phyloP scores from a whole-genome alignment of 345 rosid genomes.

The Eucalyptus regnans region DNA sequence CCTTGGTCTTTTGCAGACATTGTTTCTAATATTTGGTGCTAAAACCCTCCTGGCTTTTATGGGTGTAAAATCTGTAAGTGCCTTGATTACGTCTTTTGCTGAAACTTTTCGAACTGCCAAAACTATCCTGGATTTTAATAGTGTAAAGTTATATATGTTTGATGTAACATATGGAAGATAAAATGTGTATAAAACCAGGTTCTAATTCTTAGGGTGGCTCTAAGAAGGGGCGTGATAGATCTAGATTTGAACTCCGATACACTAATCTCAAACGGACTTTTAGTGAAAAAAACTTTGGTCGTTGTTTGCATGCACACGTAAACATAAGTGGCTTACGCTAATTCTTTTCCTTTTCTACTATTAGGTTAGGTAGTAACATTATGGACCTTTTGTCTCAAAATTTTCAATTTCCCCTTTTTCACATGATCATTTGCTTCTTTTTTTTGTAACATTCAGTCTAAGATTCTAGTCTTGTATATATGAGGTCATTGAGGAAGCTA shows the following conservation, averaged over 20 bases:
- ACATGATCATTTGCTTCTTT: background rate
- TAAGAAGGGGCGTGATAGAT: background rate
- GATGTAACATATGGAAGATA: background rate
- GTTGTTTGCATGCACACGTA: background rate
- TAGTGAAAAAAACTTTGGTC: background rate
- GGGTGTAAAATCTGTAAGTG: conserved; percentile 74
- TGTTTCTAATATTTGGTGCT: conserved; percentile 54
- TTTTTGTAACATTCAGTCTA: background rate
- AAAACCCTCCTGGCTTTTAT: conserved; percentile 49
- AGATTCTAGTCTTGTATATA: background rate
- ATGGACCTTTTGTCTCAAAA: background rate
- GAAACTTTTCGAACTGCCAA: background rate
- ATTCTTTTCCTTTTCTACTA: background rate
- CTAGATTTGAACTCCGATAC: background rate
- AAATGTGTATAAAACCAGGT: background rate
- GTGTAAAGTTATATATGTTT: background rate
- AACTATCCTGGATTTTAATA: conserved; percentile 23
- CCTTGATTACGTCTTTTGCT: background rate
- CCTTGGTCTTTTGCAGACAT: conserved; percentile 72
- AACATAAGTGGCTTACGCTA: background rate
- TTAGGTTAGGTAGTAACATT: background rate
- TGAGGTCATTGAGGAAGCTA: background rate
- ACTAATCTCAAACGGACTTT: background rate
- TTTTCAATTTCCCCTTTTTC: background rate
- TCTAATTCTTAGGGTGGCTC: background rate